A percentile compares a stretch with the other conserved stretches of the same genome.
phyloP scores from a whole-genome alignment of 2,329 filamentous ascomycete genomes.

The Keithomyces neogunnii region DNA sequence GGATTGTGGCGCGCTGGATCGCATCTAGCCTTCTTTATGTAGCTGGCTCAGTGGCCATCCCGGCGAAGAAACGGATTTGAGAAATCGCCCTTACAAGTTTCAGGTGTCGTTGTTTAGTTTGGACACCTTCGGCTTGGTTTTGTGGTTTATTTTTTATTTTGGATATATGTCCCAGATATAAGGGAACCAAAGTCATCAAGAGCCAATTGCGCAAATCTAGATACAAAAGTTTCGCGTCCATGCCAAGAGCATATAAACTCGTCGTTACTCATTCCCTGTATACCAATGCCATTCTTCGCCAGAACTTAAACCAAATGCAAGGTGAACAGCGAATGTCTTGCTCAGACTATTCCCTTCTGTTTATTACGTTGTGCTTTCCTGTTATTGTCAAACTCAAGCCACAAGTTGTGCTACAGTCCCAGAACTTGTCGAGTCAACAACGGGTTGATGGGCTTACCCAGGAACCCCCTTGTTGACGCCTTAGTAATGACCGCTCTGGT shows the following conservation, averaged over 20 bases:
- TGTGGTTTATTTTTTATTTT: background rate
- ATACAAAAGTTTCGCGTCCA: conserved; percentile 4
- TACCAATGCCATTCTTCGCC: conserved; percentile 1
- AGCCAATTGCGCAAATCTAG: conserved; percentile 2
- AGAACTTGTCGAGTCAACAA: too few relatives aligned
- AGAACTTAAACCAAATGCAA: background rate
- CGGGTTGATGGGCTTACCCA: too few relatives aligned
- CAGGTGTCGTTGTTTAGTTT: background rate
- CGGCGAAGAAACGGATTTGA: conserved; percentile 30
- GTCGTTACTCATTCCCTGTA: conserved; percentile 7
- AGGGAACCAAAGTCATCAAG: background rate
- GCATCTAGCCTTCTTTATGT: conserved; percentile 18
- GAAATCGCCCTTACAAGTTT: background rate
- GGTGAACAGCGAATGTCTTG: background rate
- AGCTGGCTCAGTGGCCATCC: conserved; percentile 15
- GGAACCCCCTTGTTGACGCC: background rate
- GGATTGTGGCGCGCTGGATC: conserved; percentile 31
- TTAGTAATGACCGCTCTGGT: conserved; percentile 11
- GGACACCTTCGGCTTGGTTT: background rate
- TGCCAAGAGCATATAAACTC: background rate
- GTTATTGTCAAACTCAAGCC: background rate
- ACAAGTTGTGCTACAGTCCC: background rate
- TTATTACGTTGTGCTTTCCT: background rate
- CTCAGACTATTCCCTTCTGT: background rate
- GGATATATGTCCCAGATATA: background rate